Evolutionary conservation across 169 alveolate genomes (phyloP).

Genomic region (Theileria equi): DNA sequence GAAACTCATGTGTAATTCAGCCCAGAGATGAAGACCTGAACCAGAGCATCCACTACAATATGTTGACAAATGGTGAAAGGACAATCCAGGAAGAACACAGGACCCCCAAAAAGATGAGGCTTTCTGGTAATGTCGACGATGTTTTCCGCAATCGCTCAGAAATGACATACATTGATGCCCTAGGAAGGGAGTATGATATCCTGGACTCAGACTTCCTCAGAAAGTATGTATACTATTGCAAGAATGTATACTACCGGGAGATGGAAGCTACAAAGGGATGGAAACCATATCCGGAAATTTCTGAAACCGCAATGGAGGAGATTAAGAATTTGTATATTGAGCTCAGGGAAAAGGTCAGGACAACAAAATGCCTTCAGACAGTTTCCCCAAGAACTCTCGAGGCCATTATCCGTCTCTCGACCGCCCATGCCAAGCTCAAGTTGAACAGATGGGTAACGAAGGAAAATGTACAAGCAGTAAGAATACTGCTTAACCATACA

Average conservation of each 20-base stretch:
- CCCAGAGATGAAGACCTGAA: conserved; percentile 72
- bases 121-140: conserved; percentile 34
- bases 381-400: conserved; percentile 84
- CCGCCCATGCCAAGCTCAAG: conserved; percentile 84
- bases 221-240: conserved; percentile 73
- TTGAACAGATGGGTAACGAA: conserved; percentile 76
- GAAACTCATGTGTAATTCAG: conserved; percentile 68
- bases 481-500: conserved; percentile 77
- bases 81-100: background rate
- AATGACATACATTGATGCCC: conserved; percentile 68
- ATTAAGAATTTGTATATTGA: conserved; percentile 74
- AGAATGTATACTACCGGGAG: conserved; percentile 67
- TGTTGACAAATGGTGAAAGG: conserved; percentile 20
- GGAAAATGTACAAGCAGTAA: conserved; percentile 74
- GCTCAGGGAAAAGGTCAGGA: conserved; percentile 66
- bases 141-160: conserved; percentile 67
- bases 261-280: conserved; percentile 73
- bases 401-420: conserved; percentile 84
- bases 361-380: conserved; percentile 66
- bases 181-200: conserved; percentile 72
- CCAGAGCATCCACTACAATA: conserved; percentile 56
- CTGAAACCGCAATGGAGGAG: conserved; percentile 78
- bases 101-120: conserved; percentile 16
- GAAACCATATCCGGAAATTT: conserved; percentile 75
- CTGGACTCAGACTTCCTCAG: conserved; percentile 68